These are phyloP conservation scores for Thymus mandschuricus DNA, from an alignment of 257 asterid genomes.

Conservation along the genomic window DNA sequence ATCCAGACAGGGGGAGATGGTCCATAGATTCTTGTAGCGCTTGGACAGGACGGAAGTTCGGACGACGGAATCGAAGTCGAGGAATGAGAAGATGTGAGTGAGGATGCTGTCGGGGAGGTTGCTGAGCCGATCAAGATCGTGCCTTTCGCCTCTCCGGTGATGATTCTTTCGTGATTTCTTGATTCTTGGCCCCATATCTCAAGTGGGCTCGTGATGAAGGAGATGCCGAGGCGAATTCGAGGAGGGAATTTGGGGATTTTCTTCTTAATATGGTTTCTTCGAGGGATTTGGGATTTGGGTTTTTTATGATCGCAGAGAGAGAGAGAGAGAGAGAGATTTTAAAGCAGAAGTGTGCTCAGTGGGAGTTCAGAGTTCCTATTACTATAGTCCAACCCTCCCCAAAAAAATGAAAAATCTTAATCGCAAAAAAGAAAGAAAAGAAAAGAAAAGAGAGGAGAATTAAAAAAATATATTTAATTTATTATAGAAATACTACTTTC, in stretches of 20 bases:
- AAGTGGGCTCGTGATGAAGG: conserved; percentile 33
- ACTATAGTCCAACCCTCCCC: too few species aligned
- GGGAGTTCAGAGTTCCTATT: conserved; percentile 2
- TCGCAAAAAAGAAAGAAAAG: too few species aligned
- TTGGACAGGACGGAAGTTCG: conserved; percentile 44
- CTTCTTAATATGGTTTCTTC: background rate
- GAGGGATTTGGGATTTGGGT: background rate
- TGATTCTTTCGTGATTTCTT: conserved; percentile 20
- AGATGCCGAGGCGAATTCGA: background rate
- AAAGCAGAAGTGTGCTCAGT: background rate
- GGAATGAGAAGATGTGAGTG: conserved; percentile 38
- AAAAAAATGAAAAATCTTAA: too few species aligned
- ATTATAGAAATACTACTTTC: too few species aligned
- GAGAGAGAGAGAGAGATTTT: background rate
- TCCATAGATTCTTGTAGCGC: conserved; percentile 47
- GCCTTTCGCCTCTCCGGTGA: background rate
- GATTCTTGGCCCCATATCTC: conserved; percentile 27
- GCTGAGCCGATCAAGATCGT: conserved; percentile 42
- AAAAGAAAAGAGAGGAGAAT: too few species aligned
- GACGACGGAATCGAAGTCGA: conserved; percentile 42
- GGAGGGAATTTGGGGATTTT: background rate
- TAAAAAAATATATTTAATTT: too few species aligned
- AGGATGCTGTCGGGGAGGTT: conserved; percentile 50
- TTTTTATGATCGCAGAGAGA: conserved; percentile 9
- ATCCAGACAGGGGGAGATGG: conserved; percentile 38